Conservation (phyloP, 306 rosid species). For the Malus orientalis region DNA sequence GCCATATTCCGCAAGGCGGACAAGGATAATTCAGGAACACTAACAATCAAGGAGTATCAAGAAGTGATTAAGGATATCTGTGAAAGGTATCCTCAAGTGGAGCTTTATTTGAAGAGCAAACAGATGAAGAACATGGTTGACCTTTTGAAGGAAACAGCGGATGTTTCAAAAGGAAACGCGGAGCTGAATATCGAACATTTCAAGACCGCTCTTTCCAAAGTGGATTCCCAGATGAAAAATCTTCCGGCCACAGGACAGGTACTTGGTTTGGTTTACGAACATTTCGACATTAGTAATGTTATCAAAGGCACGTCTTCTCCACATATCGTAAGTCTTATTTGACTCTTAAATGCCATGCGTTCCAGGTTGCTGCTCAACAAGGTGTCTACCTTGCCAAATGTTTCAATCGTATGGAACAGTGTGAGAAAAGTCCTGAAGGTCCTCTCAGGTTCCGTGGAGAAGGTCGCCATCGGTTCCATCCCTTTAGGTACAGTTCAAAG, state of each 20-base stretch:
- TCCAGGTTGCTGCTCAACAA: slow-evolving; percentile 94
- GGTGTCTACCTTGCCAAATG: slow-evolving; percentile 79
- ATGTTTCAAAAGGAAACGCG: slow-evolving; percentile 40
- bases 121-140: slow-evolving; percentile 62
- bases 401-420: slow-evolving; percentile 72
- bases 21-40: slow-evolving; percentile 72
- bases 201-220: slow-evolving; percentile 75
- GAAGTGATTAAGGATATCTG: slow-evolving; percentile 72
- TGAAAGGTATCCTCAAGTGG: slow-evolving; percentile 93
- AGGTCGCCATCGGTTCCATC: slow-evolving; percentile 90
- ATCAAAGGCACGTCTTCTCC: neutral
- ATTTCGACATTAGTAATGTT: neutral
- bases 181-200: slow-evolving; percentile 69
- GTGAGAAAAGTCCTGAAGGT: slow-evolving; percentile 79
- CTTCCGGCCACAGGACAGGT: slow-evolving; percentile 99
- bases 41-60: slow-evolving; percentile 58
- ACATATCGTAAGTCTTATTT: neutral
- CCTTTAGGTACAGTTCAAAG: slow-evolving; percentile 58
- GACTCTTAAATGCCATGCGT: slow-evolving; percentile 10
- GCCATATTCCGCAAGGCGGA: slow-evolving; percentile 82
- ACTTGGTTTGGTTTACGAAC: neutral
- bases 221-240: slow-evolving; percentile 88
- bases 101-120: slow-evolving; percentile 64
- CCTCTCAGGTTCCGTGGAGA: slow-evolving; percentile 89
- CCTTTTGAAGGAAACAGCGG: slow-evolving; percentile 59